Percentiles rank a stretch among this genome's conserved stretches.
These are phyloP conservation scores for Arabidopsis lyrata DNA, from an alignment of 441 rosid genomes.

Conservation along the genomic window DNA sequence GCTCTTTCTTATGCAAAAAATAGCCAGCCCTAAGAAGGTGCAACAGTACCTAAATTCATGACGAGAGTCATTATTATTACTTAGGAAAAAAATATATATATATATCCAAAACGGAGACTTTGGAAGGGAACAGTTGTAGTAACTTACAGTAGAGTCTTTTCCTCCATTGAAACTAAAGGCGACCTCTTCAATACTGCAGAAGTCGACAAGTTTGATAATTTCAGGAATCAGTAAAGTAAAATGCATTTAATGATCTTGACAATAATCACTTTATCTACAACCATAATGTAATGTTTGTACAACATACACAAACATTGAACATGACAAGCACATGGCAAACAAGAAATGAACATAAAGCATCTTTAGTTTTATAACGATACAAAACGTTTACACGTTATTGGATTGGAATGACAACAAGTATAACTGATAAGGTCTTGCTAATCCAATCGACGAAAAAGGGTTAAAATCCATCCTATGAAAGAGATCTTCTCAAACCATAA, in stretches of 20 bases:
- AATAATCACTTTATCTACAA: neutral
- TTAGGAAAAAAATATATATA: conserved; percentile 12
- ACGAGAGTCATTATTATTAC: conserved; percentile 28
- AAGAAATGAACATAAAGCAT: conserved; percentile 24
- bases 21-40: conserved; percentile 99
- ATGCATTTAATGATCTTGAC: neutral
- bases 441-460: neutral
- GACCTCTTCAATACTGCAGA: conserved; percentile 87
- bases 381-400: neutral
- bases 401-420: neutral
- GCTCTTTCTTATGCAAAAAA: conserved; percentile 70
- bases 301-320: conserved; percentile 9
- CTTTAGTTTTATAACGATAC: conserved; percentile 12
- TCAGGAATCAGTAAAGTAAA: conserved; percentile 30
- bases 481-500: neutral
- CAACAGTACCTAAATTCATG: conserved; percentile 77
- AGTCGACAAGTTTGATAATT: conserved; percentile 18
- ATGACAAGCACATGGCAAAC: conserved; percentile 30
- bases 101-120: conserved; percentile 7
- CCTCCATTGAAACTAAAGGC: conserved; percentile 99
- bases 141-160: conserved; percentile 96
- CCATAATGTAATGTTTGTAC: conserved; percentile 9
- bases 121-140: conserved; percentile 27
- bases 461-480: no score
- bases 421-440: neutral